phyloP scores from a whole-genome alignment of 305 asterid species.

The Ajuga reptans region DNA sequence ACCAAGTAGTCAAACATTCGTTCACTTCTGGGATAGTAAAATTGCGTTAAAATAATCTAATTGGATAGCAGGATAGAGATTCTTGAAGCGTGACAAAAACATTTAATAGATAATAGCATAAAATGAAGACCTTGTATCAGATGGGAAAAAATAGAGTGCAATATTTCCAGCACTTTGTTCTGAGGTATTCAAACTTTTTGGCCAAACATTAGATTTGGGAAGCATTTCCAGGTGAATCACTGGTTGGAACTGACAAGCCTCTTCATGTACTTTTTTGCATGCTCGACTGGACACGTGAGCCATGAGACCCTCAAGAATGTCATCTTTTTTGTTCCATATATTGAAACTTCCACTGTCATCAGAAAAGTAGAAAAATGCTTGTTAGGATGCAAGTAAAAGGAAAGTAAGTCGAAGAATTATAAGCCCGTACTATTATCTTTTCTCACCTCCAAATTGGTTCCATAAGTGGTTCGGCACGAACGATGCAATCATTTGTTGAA shows the following conservation, averaged over 20 bases:
- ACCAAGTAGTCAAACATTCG: slow-evolving; percentile 27
- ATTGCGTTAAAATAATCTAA: neutral
- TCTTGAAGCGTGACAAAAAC: neutral
- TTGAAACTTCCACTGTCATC: slow-evolving; percentile 39
- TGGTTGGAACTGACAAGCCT: slow-evolving; percentile 23
- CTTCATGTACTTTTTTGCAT: slow-evolving; percentile 29
- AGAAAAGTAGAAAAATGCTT: slow-evolving; percentile 3
- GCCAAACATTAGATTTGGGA: slow-evolving; percentile 28
- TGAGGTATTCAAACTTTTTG: slow-evolving; percentile 23
- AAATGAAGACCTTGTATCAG: slow-evolving; percentile 29
- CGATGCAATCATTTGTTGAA: neutral
- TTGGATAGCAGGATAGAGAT: neutral
- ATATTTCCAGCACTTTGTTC: slow-evolving; percentile 21
- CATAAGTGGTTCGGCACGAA: slow-evolving; percentile 27
- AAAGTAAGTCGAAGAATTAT: neutral
- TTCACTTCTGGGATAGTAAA: slow-evolving; percentile 20
- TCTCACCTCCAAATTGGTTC: slow-evolving; percentile 57
- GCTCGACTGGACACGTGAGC: slow-evolving; percentile 39
- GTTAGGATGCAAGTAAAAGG: neutral
- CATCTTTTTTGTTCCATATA: slow-evolving; percentile 23
- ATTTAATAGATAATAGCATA: neutral
- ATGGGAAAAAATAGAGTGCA: slow-evolving; percentile 48
- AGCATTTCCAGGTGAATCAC: slow-evolving; percentile 24
- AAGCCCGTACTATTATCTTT: neutral
- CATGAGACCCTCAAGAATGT: slow-evolving; percentile 23